Evolutionary conservation across 78 protist species (phyloP).

Genomic region (Pigoraptor vietnamica): DNA sequence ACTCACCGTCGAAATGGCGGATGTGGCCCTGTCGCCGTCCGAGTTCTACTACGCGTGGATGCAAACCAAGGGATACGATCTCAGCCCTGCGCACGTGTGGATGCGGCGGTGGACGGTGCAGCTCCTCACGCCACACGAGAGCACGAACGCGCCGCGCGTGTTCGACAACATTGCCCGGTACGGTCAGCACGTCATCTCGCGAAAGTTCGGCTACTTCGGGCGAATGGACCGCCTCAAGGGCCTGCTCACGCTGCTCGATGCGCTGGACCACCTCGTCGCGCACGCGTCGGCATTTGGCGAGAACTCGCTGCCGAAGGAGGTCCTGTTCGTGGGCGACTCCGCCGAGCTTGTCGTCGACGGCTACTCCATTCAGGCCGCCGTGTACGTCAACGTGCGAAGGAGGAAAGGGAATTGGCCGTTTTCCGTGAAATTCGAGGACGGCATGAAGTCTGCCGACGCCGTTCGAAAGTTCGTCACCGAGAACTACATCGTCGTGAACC

Average conservation of each 20-base stretch:
- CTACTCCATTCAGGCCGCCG: neutral
- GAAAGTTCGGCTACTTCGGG: neutral
- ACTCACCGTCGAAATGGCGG: neutral
- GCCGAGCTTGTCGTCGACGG: neutral
- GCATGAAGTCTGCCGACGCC: neutral
- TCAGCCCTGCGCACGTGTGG: no score
- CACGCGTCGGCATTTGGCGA: neutral
- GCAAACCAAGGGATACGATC: neutral
- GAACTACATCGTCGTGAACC: neutral
- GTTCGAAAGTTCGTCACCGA: neutral
- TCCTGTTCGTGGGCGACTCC: neutral
- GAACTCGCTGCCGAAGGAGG: neutral
- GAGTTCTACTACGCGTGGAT: neutral
- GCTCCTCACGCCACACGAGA: no score
- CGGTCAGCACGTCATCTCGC: neutral
- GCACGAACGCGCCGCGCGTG: no score
- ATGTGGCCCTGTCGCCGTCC: neutral
- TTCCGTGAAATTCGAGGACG: neutral
- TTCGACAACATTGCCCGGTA: neutral
- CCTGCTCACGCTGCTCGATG: neutral
- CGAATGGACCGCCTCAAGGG: neutral
- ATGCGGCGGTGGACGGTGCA: no score
- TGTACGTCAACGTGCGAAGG: neutral
- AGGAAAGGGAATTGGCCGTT: neutral
- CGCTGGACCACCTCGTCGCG: neutral